Evolutionary conservation across 1,284 basidiomycete species (phyloP), one percentile per base, ranked within the genome.

Genomic region (Golubevia pallescens): DNA sequence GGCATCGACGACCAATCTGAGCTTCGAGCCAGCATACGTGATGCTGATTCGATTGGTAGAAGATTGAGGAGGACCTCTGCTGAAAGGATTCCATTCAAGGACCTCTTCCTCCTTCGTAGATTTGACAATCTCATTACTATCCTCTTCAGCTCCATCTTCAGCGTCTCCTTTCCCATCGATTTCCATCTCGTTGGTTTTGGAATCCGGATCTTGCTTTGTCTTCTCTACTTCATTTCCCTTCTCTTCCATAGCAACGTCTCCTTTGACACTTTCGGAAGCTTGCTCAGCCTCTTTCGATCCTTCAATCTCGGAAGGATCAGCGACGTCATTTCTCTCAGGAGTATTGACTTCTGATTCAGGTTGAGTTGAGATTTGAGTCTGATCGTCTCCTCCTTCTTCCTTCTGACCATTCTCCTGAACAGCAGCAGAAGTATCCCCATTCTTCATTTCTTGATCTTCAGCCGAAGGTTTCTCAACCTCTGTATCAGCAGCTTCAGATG

Each of bases 1-100:
- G 19, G 75, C 75, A 23, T 79, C 77, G 52, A 79, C 73, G 13
- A 64, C 68, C 6, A 79, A 59, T 7, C 77, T 69, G 54, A 73
- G 68, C 6, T 65, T 32, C 23, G 68, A 65, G 34, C 70, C 71
- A 3, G 75, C 75, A 52, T 71, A 79, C 1, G 77, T 66, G 19
- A 79, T 58, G 28, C 62, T 74, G 53, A 78, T 60, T 20, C 77
- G 68, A 58, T 79, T 79, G 58, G 65, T n/a, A 1, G 73, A 72
- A 13, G 63, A 56, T 61, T 75, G 77, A 38, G 77, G 75, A 8
- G 75, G 75, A 4, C 73, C 70, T 51, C 74, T 75, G 21, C 66
- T 54, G 24, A 51, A 24, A 8, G 67, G 32, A 16, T 51, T 68
- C 68, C 66, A 70, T 7, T 24, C 48, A 20, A 57, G 16, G 5